Percentiles rank a stretch among this genome's conserved stretches.
Conservation (phyloP, 768 basidiomycete genomes). For the Tubosaeta brunneosetosa region DNA sequence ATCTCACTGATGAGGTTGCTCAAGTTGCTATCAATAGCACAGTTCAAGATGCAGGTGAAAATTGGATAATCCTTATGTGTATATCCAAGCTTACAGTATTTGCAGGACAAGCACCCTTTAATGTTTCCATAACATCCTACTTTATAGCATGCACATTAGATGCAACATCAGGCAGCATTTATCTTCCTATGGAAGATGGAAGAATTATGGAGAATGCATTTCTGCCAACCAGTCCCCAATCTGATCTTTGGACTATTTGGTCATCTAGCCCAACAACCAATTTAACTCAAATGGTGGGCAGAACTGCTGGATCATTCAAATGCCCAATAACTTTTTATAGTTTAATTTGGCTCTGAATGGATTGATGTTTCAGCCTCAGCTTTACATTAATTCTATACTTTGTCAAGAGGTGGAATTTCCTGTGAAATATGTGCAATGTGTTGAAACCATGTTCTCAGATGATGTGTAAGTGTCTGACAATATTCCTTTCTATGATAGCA, state of each 20-base stretch:
- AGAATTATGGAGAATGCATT: background rate
- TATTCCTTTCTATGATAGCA: no score
- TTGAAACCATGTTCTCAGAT: no score
- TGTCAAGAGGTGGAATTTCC: background rate
- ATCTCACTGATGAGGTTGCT: background rate
- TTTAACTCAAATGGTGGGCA: background rate
- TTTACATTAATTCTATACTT: background rate
- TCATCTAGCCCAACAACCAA: background rate
- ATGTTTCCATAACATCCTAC: background rate
- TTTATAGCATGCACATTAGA: conserved; percentile 9
- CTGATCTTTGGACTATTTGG: conserved; percentile 10
- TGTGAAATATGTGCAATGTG: background rate
- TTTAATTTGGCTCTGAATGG: background rate
- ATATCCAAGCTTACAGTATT: no score
- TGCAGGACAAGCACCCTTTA: no score
- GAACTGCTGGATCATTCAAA: no score
- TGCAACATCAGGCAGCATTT: background rate
- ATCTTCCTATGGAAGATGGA: conserved; percentile 3
- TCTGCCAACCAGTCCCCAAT: no score
- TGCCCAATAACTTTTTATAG: no score
- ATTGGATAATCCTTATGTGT: background rate
- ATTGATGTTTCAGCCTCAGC: no score
- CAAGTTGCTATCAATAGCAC: background rate
- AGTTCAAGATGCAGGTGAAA: background rate
- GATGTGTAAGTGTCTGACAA: no score